These are phyloP conservation scores for Pistacia vera DNA, from an alignment of 345 rosid species.

Conservation along the genomic window DNA sequence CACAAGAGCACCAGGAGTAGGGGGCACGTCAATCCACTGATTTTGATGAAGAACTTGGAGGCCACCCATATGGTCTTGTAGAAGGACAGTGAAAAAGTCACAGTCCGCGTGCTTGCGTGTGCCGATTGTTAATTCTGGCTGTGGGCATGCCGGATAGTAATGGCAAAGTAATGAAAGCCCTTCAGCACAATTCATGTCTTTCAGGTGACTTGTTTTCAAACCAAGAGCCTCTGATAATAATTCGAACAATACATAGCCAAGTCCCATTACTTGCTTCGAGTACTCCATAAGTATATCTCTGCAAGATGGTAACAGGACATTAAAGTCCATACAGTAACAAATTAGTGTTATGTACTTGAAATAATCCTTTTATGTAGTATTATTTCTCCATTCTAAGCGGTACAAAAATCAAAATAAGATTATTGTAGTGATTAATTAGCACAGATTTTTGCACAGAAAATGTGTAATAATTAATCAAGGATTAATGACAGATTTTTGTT, in stretches of 20 bases:
- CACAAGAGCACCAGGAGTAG: constrained; percentile 21
- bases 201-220: constrained; percentile 36
- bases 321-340: no score
- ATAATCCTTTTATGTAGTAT: no score
- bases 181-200: constrained; percentile 38
- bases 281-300: constrained; percentile 50
- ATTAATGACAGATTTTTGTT: no score
- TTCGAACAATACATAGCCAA: constrained; percentile 41
- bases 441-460: no score
- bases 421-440: no score
- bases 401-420: neutral
- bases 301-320: neutral
- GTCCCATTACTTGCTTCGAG: constrained; percentile 28
- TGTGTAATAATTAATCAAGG: no score
- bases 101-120: constrained; percentile 46
- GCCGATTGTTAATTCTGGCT: constrained; percentile 57
- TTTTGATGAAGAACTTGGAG: constrained; percentile 26
- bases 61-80: constrained; percentile 34
- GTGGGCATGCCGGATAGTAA: constrained; percentile 64
- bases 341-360: no score
- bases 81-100: constrained; percentile 54
- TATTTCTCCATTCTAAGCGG: no score
- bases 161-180: constrained; percentile 45
- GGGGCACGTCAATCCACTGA: constrained; percentile 30
- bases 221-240: constrained; percentile 64